Conservation (phyloP, 2,329 filamentous ascomycete species). For the Sporothrix brasiliensis region DNA sequence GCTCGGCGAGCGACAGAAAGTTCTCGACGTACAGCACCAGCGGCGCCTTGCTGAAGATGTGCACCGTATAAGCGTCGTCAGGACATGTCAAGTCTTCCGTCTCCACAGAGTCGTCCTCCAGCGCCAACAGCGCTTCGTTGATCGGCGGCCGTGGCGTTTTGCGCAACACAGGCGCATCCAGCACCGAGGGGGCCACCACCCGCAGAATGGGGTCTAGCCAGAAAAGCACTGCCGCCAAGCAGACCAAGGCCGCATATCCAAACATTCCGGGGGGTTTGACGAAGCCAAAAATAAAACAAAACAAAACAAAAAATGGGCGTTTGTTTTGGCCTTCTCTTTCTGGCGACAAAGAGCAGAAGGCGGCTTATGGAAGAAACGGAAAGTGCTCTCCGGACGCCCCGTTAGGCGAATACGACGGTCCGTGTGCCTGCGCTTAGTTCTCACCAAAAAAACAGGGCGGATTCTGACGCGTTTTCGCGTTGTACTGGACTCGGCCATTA, state of each 20-base stretch:
- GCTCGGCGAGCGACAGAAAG: slow-evolving; percentile 53
- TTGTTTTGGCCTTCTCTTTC: too few relatives aligned
- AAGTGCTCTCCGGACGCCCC: background rate
- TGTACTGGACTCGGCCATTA: background rate
- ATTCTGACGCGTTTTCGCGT: slow-evolving; percentile 19
- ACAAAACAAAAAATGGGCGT: background rate
- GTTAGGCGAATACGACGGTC: slow-evolving; percentile 13
- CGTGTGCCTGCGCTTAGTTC: background rate
- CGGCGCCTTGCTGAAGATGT: slow-evolving; percentile 54
- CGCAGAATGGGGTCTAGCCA: slow-evolving; percentile 50
- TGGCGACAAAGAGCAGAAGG: background rate
- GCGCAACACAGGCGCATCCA: slow-evolving; percentile 25
- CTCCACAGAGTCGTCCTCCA: slow-evolving; percentile 43
- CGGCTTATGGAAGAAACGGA: background rate
- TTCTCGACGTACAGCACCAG: slow-evolving; percentile 58
- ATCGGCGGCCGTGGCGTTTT: slow-evolving; percentile 50
- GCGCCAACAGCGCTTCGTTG: slow-evolving; percentile 56
- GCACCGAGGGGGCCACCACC: slow-evolving; percentile 39
- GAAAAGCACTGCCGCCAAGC: slow-evolving; percentile 50
- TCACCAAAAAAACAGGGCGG: background rate
- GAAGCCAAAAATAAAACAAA: background rate
- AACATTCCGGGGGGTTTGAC: slow-evolving; percentile 44
- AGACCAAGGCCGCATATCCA: slow-evolving; percentile 48
- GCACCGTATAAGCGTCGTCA: slow-evolving; percentile 50
- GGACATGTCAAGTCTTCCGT: slow-evolving; percentile 41